Conservation (phyloP, 1,284 basidiomycete genomes). For the Fomes fomentarius region DNA sequence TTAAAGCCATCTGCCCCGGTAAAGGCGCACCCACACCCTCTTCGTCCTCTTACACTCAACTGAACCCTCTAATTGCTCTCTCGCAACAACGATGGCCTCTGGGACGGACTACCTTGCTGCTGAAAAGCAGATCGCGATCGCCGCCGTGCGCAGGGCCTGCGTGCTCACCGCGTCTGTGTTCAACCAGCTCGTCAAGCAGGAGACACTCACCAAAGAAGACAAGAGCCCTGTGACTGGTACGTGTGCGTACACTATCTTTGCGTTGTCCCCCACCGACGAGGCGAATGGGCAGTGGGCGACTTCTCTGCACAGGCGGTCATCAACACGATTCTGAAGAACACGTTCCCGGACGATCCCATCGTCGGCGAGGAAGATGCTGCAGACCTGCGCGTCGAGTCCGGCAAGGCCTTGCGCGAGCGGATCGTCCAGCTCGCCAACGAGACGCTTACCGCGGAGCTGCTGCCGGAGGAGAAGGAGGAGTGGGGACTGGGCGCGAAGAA, state of each 20-base stretch:
- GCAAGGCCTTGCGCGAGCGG: constrained; percentile 60
- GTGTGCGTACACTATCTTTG: constrained; percentile 19
- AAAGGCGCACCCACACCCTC: constrained; percentile 10
- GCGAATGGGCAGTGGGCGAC: constrained; percentile 74
- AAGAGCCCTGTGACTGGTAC: constrained; percentile 95
- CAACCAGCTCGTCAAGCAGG: constrained; percentile 83
- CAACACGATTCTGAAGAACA: constrained; percentile 72
- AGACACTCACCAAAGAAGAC: constrained; percentile 91
- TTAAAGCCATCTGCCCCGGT: constrained; percentile 27
- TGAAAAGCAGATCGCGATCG: constrained; percentile 78
- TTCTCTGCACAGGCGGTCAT: constrained; percentile 91
- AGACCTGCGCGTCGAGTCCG: constrained; percentile 69
- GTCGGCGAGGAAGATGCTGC: constrained; percentile 96
- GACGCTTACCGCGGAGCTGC: constrained; percentile 64
- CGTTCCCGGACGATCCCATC: constrained; percentile 88
- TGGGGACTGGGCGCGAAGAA: constrained; percentile 72
- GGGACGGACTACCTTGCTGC: constrained; percentile 39
- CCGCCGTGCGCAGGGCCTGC: constrained; percentile 91
- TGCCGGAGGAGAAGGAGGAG: constrained; percentile 48
- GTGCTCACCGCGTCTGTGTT: constrained; percentile 87
- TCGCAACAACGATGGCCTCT: constrained; percentile 35
- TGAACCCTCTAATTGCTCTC: neutral
- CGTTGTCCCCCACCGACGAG: neutral
- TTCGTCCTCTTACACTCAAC: neutral
- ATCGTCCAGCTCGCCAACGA: constrained; percentile 88